Base-by-base conservation (phyloP, 257 asterid genomes). In the Craterostigma plantagineum region DNA sequence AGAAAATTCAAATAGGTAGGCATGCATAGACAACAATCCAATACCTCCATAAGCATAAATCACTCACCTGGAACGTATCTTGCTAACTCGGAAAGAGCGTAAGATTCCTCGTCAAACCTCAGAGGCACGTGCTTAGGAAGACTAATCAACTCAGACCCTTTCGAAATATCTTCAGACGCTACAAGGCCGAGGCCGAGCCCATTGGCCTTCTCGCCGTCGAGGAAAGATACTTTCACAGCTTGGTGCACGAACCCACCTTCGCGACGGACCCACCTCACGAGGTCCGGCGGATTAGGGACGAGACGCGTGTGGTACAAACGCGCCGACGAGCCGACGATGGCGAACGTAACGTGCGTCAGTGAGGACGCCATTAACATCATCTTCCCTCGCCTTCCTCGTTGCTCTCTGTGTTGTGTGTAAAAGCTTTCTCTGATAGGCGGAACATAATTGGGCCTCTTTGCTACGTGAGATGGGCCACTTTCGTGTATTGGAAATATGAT, bases 171-270 rank as follows among this genome's bases (percentile, higher is more conserved):
- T 7, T 66, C 71, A n/a, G 78, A 54, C 18, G 84, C 92, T 35
- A 77, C 59, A 14, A 87, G 71, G 23, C 78, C 80, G 8, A 83
- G 64, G 18, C 76, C 69, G 57, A 67, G 60, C 35, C 83, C 80
- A 17, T 58, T 51, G 39, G 63, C 43, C 3, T 52, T 52, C n/a
- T 55, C 65, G 33, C 41, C 66, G 46, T 52, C 60, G 47, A 54
- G 55, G 30, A 16, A 53, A 11, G 83, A 64, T 36, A 83, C 49
- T 67, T 63, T 75, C 38, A 90, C 51, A 8, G 91, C 73, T 33
- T 62, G 70, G 65, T 77, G 95, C 33, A 90, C 92, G 49, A 74
- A 79, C 36, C 98, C 98, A 18, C 95, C 95, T 64, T 90, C 94
- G 50, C 66, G 64, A 14, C 66, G 74, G 45, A 90, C 81, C 98